Percentiles rank a stretch among this genome's conserved stretches.
phyloP scores from a whole-genome alignment of 2,329 filamentous ascomycete genomes.

The Ceratocystis cubensis region DNA sequence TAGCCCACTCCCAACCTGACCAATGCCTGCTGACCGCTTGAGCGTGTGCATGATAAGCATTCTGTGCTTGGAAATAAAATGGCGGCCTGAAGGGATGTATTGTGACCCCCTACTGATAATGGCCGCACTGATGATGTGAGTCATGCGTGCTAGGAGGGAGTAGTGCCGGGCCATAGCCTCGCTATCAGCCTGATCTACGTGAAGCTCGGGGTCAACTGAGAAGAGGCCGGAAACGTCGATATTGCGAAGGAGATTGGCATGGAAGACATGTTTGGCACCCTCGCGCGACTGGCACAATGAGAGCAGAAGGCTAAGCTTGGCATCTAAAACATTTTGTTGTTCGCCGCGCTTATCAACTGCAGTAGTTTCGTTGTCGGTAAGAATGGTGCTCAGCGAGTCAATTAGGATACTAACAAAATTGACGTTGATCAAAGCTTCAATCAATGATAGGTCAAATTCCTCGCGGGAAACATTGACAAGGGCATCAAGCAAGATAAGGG shows the following conservation, averaged over 20 bases:
- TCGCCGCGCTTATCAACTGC: constrained; percentile 32
- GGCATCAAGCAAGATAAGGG: constrained; percentile 69
- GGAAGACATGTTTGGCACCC: constrained; percentile 79
- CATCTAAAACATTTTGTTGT: constrained; percentile 45
- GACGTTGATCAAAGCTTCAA: constrained; percentile 67
- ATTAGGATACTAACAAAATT: constrained; percentile 89
- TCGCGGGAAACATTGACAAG: constrained; percentile 61
- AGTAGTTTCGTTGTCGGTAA: constrained; percentile 43
- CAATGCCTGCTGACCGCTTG: constrained; percentile 75
- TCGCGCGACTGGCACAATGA: constrained; percentile 69
- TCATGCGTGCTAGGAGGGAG: constrained; percentile 63
- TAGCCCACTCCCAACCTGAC: constrained; percentile 32
- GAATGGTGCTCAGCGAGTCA: constrained; percentile 69
- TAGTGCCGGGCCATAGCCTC: constrained; percentile 71
- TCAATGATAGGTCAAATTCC: constrained; percentile 59
- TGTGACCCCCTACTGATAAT: constrained; percentile 71
- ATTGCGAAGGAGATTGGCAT: constrained; percentile 73
- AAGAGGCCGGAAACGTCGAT: constrained; percentile 78
- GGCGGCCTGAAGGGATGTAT: constrained; percentile 66
- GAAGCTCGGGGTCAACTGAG: constrained; percentile 79
- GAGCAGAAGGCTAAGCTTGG: constrained; percentile 69
- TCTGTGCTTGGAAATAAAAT: constrained; percentile 72
- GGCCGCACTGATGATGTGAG: constrained; percentile 70
- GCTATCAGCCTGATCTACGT: constrained; percentile 55
- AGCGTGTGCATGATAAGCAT: constrained; percentile 77